A percentile compares a stretch with the other conserved stretches of the same genome.
These are phyloP conservation scores for Nasturtium officinale DNA, from an alignment of 345 rosid genomes.

Conservation along the genomic window DNA sequence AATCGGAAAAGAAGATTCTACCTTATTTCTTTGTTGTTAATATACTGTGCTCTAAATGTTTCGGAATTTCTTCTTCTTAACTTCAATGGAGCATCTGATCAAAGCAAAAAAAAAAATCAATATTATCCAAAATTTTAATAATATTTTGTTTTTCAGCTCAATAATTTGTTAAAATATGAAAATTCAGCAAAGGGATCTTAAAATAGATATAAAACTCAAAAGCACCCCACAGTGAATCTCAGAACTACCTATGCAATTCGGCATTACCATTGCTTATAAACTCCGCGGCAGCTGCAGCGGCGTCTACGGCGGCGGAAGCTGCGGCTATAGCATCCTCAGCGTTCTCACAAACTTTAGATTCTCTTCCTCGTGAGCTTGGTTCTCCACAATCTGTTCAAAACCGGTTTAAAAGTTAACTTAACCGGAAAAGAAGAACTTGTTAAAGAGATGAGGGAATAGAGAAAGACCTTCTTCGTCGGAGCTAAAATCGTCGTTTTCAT, in stretches of 20 bases:
- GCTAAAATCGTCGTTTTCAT: constrained; percentile 44
- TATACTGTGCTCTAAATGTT: constrained; percentile 44
- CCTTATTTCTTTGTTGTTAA: constrained; percentile 48
- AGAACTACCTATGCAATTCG: constrained; percentile 37
- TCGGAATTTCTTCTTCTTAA: constrained; percentile 42
- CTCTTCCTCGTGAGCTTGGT: constrained; percentile 11
- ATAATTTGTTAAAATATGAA: neutral
- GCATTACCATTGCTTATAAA: constrained; percentile 41
- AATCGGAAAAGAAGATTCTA: neutral
- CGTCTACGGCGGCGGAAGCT: constrained; percentile 37
- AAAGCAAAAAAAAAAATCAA: neutral
- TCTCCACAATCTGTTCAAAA: constrained; percentile 14
- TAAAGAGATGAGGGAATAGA: neutral
- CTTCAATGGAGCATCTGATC: constrained; percentile 40
- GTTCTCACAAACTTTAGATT: constrained; percentile 40
- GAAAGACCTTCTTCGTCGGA: constrained; percentile 57
- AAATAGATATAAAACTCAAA: constrained; percentile 14
- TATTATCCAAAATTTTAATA: neutral
- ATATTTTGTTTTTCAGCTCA: neutral
- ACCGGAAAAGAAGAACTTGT: constrained; percentile 27
- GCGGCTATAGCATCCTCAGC: constrained; percentile 42
- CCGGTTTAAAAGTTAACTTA: constrained; percentile 11
- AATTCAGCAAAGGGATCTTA: constrained; percentile 18
- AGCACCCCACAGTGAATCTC: constrained; percentile 33
- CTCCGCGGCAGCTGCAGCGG: constrained; percentile 38